Evolutionary conservation across 495 filamentous ascomycete genomes (phyloP).

Genomic region (Bombardia bombarda): DNA sequence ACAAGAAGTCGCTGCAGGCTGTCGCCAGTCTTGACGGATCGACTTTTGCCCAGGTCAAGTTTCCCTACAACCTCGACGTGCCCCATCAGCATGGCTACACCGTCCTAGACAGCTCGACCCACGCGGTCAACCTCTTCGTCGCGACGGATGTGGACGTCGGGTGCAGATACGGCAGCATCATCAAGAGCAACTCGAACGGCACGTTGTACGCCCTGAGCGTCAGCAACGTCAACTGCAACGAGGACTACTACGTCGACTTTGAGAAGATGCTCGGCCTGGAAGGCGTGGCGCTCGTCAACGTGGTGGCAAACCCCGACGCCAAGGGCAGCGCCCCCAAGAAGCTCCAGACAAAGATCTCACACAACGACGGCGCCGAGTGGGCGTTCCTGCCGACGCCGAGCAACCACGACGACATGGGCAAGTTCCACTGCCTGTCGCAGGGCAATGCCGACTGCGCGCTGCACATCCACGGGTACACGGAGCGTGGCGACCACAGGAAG

Average conservation of each 20-base stretch:
- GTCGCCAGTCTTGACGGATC: conserved; percentile 76
- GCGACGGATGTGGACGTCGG: conserved; percentile 51
- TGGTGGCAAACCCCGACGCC: conserved; percentile 64
- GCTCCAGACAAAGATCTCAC: conserved; percentile 81
- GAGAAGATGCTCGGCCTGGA: conserved; percentile 91
- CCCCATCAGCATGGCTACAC: conserved; percentile 74
- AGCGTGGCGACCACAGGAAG: conserved; percentile 67
- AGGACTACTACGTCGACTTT: conserved; percentile 77
- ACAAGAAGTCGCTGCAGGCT: conserved; percentile 62
- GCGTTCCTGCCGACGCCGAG: conserved; percentile 58
- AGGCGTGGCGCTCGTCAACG: conserved; percentile 80
- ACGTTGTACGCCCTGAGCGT: conserved; percentile 85
- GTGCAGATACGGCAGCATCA: conserved; percentile 69
- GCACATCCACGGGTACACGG: conserved; percentile 91
- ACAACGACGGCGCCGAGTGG: conserved; percentile 93
- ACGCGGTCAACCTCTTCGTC: conserved; percentile 88
- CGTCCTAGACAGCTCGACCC: conserved; percentile 84
- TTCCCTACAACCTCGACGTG: conserved; percentile 75
- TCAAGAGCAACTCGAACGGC: conserved; percentile 98
- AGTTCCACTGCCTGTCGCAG: conserved; percentile 58
- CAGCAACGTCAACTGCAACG: conserved; percentile 66
- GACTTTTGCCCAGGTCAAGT: conserved; percentile 73
- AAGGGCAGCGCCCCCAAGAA: conserved; percentile 60
- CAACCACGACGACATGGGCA: conserved; percentile 56
- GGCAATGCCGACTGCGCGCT: conserved; percentile 66